These are phyloP conservation scores for Yamadazyma scolyti DNA, from an alignment of 805 yeast genomes.

Conservation along the genomic window DNA sequence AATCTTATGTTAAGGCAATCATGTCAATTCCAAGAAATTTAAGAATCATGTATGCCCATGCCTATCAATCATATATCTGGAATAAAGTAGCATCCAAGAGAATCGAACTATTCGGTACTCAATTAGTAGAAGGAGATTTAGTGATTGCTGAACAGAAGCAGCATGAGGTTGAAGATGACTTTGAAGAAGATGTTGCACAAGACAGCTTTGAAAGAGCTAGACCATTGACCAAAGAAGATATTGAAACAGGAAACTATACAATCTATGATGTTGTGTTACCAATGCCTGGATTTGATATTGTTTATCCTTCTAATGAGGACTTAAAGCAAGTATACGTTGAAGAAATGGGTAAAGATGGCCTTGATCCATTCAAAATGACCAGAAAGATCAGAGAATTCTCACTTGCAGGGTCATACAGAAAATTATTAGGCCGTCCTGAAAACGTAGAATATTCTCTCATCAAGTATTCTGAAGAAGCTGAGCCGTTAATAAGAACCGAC, in stretches of 20 bases:
- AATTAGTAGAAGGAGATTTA: conserved; percentile 77
- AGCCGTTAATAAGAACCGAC: conserved; percentile 79
- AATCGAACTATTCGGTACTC: conserved; percentile 63
- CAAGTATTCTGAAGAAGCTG: conserved; percentile 55
- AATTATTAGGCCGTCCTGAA: conserved; percentile 62
- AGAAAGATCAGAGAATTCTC: conserved; percentile 87
- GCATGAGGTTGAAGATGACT: conserved; percentile 22
- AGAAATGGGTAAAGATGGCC: conserved; percentile 73
- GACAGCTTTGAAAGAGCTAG: conserved; percentile 63
- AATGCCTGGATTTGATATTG: conserved; percentile 93
- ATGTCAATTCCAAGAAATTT: conserved; percentile 89
- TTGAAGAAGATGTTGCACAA: conserved; percentile 68
- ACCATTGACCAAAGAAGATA: conserved; percentile 71
- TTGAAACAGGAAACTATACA: conserved; percentile 51
- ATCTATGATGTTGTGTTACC: conserved; percentile 89
- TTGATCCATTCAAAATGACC: conserved; percentile 83
- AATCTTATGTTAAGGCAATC: conserved; percentile 72
- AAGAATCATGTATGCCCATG: conserved; percentile 94
- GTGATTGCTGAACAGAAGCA: conserved; percentile 38
- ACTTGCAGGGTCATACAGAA: conserved; percentile 85
- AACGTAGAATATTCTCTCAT: conserved; percentile 59
- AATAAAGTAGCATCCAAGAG: conserved; percentile 79
- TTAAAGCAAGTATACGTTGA: conserved; percentile 61
- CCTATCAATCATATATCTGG: conserved; percentile 97
- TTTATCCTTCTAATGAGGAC: conserved; percentile 69